Evolutionary conservation across 1,284 basidiomycete species (phyloP), one percentile per base, ranked within the genome.

Genomic region (Takashimella tepidaria): DNA sequence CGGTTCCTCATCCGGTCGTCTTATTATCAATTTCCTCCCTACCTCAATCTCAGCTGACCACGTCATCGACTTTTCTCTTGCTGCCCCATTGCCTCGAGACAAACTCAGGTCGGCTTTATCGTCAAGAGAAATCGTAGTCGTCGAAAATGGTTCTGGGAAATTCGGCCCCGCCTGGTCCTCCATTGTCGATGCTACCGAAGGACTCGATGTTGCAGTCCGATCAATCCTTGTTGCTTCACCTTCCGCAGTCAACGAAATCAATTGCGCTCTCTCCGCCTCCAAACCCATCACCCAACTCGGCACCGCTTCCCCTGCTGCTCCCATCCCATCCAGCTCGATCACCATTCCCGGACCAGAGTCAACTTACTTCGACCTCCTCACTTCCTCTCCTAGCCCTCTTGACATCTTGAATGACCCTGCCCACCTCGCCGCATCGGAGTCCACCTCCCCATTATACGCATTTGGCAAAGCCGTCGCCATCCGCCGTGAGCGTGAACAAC

Each of bases 401-500:
- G 85, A 91, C 57, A 81, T 98, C 54, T 81, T 86, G 69, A 98
- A 98, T 75, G 84, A 86, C 16, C 91, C 91, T 0, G 77, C 82
- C 16, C 80, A 87, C 20, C 84, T 91, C 51, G 68, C 81, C 6
- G 76, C 84, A 16, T 81, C 86, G 60, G 88, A 89, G 21, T 88
- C 91, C 12, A 93, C 90, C 16, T 88, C 83, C 37, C 95, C 95
- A 2, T 91, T 98, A 68, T 98, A 88, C 70, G 93, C 95, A 0
- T 83, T 98, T 31, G 93, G 95, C 41, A 87, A 91, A 56, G 85
- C 92, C 43, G 84, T 90, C 24, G 88, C 87, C 4, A 84, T 92
- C 68, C 75, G 91, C 53, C 85, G 87, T 57, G 81, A 84, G 60
- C 83, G 89, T 20, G 78, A 79, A 23, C 80, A 83, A 52, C 82